These are phyloP conservation scores for Exserohilum rostratum DNA, from an alignment of 2,329 filamentous ascomycete genomes.

Conservation along the genomic window DNA sequence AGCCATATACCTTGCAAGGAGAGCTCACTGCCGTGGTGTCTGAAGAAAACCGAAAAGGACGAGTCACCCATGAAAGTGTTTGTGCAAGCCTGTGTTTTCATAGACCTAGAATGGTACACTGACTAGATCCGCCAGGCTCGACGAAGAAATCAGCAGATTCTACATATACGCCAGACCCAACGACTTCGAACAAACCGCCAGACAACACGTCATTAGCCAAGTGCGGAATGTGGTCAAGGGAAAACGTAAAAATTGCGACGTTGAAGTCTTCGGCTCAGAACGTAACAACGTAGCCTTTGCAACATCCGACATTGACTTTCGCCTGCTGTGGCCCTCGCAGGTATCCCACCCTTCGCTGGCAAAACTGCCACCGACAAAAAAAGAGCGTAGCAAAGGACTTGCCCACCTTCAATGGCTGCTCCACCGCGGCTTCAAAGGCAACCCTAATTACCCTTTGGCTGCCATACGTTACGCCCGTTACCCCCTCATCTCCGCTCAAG, in stretches of 20 bases:
- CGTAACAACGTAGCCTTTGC: slow-evolving; percentile 58
- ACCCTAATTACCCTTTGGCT: slow-evolving; percentile 20
- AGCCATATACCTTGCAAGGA: slow-evolving; percentile 7
- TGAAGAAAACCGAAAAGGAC: neutral
- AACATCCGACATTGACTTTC: slow-evolving; percentile 62
- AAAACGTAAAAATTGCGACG: slow-evolving; percentile 32
- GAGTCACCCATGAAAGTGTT: slow-evolving; percentile 19
- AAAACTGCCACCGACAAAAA: slow-evolving; percentile 22
- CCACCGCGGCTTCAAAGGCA: neutral
- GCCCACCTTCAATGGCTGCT: slow-evolving; percentile 13
- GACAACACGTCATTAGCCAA: slow-evolving; percentile 44
- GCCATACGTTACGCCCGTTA: slow-evolving; percentile 40
- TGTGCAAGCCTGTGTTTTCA: neutral
- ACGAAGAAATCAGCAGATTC: slow-evolving; percentile 36
- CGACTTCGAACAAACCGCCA: slow-evolving; percentile 49
- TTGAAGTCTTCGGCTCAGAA: slow-evolving; percentile 61
- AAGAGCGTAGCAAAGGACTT: slow-evolving; percentile 12
- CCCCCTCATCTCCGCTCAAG: slow-evolving; percentile 52
- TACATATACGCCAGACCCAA: slow-evolving; percentile 47
- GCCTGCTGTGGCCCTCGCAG: slow-evolving; percentile 33
- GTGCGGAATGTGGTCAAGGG: slow-evolving; percentile 24
- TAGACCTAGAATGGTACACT: neutral
- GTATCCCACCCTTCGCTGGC: slow-evolving; percentile 4
- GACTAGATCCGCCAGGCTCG: slow-evolving; percentile 21
- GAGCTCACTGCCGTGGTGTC: slow-evolving; percentile 27